phyloP scores from a whole-genome alignment of 441 rosid genomes.

The Brassica balearica region DNA sequence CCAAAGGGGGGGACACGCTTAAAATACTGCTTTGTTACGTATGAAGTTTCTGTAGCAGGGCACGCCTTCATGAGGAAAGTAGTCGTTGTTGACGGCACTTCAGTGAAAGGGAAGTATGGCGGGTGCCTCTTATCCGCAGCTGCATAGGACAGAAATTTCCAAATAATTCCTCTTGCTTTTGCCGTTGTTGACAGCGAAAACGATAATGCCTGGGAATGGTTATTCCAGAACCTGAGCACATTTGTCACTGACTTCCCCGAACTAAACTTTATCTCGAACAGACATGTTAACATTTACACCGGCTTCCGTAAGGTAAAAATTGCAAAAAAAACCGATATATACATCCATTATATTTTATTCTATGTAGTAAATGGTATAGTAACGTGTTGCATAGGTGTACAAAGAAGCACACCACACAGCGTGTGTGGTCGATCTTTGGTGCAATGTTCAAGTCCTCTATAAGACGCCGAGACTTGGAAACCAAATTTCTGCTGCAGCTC shows the following conservation, averaged over 20 bases:
- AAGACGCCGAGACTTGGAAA: background rate
- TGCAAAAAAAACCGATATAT: background rate
- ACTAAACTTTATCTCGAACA: background rate
- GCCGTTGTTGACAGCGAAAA: background rate
- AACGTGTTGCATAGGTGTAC: background rate
- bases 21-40: background rate
- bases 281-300: background rate
- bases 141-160: background rate
- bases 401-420: background rate
- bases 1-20: background rate
- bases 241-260: background rate
- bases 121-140: background rate
- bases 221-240: background rate
- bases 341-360: background rate
- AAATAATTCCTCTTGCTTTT: background rate
- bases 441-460: background rate
- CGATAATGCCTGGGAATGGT: background rate
- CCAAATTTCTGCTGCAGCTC: background rate
- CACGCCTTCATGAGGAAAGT: background rate
- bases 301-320: background rate
- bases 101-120: background rate
- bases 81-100: background rate
- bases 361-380: background rate
- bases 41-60: background rate
- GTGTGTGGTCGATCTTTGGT: background rate